phyloP scores from a whole-genome alignment of 257 asterid genomes.

The Petunia axillaris region DNA sequence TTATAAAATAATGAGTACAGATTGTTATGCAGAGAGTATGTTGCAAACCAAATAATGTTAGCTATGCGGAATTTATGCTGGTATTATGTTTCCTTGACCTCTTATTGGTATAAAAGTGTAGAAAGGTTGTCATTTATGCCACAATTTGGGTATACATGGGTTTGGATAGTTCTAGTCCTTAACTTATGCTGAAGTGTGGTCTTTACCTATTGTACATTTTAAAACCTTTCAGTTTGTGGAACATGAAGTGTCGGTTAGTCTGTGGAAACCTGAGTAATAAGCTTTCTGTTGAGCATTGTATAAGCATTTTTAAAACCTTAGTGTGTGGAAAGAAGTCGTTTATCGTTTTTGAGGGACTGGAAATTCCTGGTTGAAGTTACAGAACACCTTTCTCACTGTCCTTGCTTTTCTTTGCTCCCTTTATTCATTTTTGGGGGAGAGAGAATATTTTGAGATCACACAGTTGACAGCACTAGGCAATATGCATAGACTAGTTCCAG shows the following conservation, averaged over 20 bases:
- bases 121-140: not conserved
- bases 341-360: too few species aligned
- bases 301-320: not conserved
- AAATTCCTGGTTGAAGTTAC: too few species aligned
- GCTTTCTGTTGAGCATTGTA: not conserved
- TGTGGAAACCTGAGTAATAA: not conserved
- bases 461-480: too few species aligned
- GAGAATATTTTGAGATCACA: too few species aligned
- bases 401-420: too few species aligned
- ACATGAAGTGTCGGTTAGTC: not conserved
- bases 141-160: not conserved
- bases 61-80: not conserved
- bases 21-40: not conserved
- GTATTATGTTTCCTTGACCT: too few species aligned
- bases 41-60: not conserved
- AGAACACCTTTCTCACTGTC: too few species aligned
- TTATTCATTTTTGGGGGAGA: too few species aligned
- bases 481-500: too few species aligned
- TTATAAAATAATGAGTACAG: not conserved
- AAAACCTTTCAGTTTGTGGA: not conserved
- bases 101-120: too few species aligned
- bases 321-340: not conserved
- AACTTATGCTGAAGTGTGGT: not conserved
- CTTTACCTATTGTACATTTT: slow-evolving; percentile 10
- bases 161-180: slow-evolving; percentile 5